Evolutionary conservation across 1,284 basidiomycete species (phyloP).

Genomic region (Irpex rosettiformis): DNA sequence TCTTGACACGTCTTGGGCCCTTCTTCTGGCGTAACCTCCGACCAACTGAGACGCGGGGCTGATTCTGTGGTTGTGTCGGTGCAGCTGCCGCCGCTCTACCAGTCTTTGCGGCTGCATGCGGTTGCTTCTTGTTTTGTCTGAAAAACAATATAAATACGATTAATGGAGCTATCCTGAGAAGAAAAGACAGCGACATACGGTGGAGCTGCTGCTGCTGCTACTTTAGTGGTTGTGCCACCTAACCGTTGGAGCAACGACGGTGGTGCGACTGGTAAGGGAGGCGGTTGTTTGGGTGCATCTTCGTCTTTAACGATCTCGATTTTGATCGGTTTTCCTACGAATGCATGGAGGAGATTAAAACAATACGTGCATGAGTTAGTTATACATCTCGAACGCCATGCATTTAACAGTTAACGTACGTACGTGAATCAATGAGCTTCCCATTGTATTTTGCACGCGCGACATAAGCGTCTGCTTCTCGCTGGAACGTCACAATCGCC

Average conservation of each 20-base stretch:
- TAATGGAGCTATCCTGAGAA: not conserved
- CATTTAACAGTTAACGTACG: conserved; percentile 29
- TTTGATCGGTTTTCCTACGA: conserved; percentile 59
- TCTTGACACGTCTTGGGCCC: conserved; percentile 63
- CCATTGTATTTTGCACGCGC: conserved; percentile 68
- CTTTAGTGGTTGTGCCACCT: conserved; percentile 16
- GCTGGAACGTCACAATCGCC: conserved; percentile 66
- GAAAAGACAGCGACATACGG: not conserved
- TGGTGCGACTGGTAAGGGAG: conserved; percentile 10
- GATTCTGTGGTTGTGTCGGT: conserved; percentile 4
- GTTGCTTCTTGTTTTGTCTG: conserved; percentile 14
- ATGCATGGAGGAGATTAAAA: conserved; percentile 1
- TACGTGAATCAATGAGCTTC: conserved; percentile 72
- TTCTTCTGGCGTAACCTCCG: conserved; percentile 48
- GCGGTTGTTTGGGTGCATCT: conserved; percentile 20
- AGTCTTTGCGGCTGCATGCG: conserved; percentile 2
- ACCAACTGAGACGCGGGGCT: conserved; percentile 19
- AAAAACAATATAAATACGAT: not conserved
- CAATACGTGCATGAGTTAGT: not conserved
- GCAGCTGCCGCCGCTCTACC: conserved; percentile 1
- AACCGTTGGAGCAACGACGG: conserved; percentile 38
- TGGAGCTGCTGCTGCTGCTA: conserved; percentile 4
- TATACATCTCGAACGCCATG: not conserved
- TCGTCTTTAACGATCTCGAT: conserved; percentile 61
- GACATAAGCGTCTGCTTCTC: conserved; percentile 53